These are phyloP conservation scores for Fonticula alba DNA, from an alignment of 78 protist species.

Conservation along the genomic window DNA sequence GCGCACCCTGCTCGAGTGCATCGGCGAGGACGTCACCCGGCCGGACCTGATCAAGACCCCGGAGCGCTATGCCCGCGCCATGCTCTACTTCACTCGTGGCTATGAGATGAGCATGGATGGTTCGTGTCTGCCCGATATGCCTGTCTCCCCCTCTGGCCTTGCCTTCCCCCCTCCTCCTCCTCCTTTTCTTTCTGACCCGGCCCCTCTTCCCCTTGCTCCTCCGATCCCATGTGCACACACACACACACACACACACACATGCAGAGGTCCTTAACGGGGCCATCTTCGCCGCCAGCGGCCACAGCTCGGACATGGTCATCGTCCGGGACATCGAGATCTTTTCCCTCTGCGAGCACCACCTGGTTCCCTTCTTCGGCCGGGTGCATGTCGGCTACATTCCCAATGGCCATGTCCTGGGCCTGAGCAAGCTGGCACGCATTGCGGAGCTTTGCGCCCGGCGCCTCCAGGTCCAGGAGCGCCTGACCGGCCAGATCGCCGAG, in stretches of 20 bases:
- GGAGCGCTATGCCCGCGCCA: conserved; percentile 58
- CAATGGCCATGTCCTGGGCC: conserved; percentile 62
- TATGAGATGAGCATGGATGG: conserved; percentile 22
- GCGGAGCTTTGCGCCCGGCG: conserved; percentile 60
- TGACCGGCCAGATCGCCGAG: conserved; percentile 67
- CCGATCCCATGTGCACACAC: neutral
- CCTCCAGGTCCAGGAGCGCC: conserved; percentile 78
- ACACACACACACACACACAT: neutral
- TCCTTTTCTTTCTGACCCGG: too few species aligned
- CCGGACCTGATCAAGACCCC: conserved; percentile 66
- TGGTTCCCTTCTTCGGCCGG: conserved; percentile 80
- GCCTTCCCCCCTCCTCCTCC: too few species aligned
- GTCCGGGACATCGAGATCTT: conserved; percentile 65
- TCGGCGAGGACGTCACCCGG: conserved; percentile 41
- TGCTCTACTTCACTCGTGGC: conserved; percentile 67
- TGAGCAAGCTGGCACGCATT: conserved; percentile 73
- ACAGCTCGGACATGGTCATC: conserved; percentile 78
- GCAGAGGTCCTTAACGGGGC: conserved; percentile 58
- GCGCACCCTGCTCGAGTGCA: conserved; percentile 1
- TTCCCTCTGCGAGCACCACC: conserved; percentile 82
- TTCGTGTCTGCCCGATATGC: too few species aligned
- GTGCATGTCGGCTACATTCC: conserved; percentile 67
- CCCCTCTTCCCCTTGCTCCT: too few species aligned
- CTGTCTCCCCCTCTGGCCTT: too few species aligned
- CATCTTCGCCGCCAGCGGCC: conserved; percentile 57